Evolutionary conservation across 2,329 filamentous ascomycete species (phyloP), one percentile per base, ranked within the genome.

Genomic region (Ceratocystis colombiana): DNA sequence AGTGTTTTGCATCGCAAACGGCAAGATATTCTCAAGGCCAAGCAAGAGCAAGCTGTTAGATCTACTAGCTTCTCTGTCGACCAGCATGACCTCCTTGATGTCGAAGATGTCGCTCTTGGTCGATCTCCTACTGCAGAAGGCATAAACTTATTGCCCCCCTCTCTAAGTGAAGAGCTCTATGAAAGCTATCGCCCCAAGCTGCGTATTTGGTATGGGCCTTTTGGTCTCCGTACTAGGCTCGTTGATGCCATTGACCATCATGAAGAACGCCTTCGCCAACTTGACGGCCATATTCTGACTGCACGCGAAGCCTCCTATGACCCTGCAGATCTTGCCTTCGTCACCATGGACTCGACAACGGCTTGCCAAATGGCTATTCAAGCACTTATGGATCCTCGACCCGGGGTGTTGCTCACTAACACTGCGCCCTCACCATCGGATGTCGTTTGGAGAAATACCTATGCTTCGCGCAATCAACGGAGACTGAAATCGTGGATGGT

Each of bases 271-370:
- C 81, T 99, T 45, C 86, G 88, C 30, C 81, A 82, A 17, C 75
- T 95, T 1, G 93, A 99, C 70, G 88, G 89, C 62, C 82, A 86
- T 70, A 90, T 99, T 63, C 75, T 77, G 6, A 76, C 76, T 6
- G 84, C 90, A 10, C 84, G 94, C 33, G 84, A 85, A 71, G 89
- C 89, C 74, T 82, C 88, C 2, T 97, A 91, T 71, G 78, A 82
- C 5, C 81, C 94, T 0, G 92, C 87, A 0, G 88, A 93, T 62
- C 82, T 95, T 68, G 95, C 95, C 0, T 96, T 99, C 74, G 89
- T 99, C 48, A 97, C 94, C 0, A 95, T 99, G 90, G 90, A 96
- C 77, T 94, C 90, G 2, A 94, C 96, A 62, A 89, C 92, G 15
- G 88, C 92, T 41, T 87, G 84, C 71, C 94, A 99, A 77, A 96